Conservation (phyloP, 768 basidiomycete species). For the Boletus sp. region DNA sequence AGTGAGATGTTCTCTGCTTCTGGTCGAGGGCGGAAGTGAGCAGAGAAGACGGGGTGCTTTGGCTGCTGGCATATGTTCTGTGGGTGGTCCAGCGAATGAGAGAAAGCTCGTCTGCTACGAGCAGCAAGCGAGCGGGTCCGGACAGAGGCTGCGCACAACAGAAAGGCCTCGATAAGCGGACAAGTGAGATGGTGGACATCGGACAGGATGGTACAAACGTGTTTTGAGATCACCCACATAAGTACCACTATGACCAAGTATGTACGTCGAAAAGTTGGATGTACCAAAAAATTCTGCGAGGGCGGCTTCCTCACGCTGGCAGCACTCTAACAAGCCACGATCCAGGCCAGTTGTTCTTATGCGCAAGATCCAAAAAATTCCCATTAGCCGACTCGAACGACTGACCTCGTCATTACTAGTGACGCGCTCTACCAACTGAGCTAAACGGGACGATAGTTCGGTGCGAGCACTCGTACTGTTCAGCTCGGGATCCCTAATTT, state of each 20-base stretch:
- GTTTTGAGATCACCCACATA: slow-evolving; percentile 7
- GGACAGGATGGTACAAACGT: background rate
- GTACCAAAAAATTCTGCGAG: background rate
- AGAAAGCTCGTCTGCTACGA: background rate
- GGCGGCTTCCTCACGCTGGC: background rate
- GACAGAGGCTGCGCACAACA: background rate
- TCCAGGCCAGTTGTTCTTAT: too few relatives aligned
- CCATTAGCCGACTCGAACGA: slow-evolving; percentile 60
- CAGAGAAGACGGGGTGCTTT: slow-evolving; percentile 44
- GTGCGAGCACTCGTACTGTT: too few relatives aligned
- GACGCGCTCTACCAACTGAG: slow-evolving; percentile 60
- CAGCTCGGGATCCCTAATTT: background rate
- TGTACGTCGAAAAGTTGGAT: background rate
- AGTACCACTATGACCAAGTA: background rate
- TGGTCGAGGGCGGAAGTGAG: slow-evolving; percentile 67
- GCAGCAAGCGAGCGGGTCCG: background rate
- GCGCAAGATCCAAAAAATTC: slow-evolving; percentile 22
- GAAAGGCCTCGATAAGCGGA: slow-evolving; percentile 6
- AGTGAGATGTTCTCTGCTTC: slow-evolving; percentile 38
- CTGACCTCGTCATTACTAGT: slow-evolving; percentile 71
- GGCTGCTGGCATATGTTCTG: slow-evolving; percentile 47
- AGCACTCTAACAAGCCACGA: background rate
- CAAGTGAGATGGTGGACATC: slow-evolving; percentile 12
- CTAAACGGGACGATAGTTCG: slow-evolving; percentile 31
- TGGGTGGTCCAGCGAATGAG: background rate